Evolutionary conservation across 345 rosid genomes (phyloP), one percentile per base, ranked within the genome.

Genomic region (Durio zibethinus): DNA sequence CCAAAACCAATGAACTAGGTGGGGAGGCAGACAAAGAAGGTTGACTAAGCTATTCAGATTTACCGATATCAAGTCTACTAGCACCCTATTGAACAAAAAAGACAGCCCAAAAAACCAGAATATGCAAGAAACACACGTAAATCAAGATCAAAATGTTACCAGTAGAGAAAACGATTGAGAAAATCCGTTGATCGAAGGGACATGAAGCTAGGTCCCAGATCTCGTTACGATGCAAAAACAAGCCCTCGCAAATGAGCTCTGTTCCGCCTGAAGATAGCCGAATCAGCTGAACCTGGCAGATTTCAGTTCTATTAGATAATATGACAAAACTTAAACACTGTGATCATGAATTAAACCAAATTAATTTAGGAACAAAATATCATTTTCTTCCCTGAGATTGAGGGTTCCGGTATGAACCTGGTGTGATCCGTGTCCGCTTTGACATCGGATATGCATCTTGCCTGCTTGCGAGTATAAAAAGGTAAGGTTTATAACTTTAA

Each of bases 391-490:
- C 73, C 85, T 79, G 33, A 96, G 87, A 77, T 95, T 92, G 86
- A 93, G 93, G 76, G 97, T 93, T 69, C 98, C 97, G n/a, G 99
- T 84, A 93, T 89, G 82, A 96, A 96, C 90, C 97, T 91, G 67
- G 99, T 91, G 84, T 92, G 94, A 82, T 93, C 99, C 1, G 91
- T 86, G 84, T 92, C 98, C 27, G 99, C 99, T 84, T 90, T 92
- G 23, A 96, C 97, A 82, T 93, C 98, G 8, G 99, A 83, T 67
- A 92, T 91, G 87, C 99, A 93, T 82, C 99, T 79, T 31, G 99
- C 97, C 98, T 96, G 88, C 68, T 10, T 36, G 25, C 0, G 80
- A 27, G 38, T 6, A 3, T 36, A 36, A 36, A 33, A 27, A 61
- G n/a, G 40, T 65, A 73, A 63, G 80, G 29, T 36, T 38, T 7